phyloP scores from a whole-genome alignment of 495 filamentous ascomycete genomes.

The Aeminium ludgeri region DNA sequence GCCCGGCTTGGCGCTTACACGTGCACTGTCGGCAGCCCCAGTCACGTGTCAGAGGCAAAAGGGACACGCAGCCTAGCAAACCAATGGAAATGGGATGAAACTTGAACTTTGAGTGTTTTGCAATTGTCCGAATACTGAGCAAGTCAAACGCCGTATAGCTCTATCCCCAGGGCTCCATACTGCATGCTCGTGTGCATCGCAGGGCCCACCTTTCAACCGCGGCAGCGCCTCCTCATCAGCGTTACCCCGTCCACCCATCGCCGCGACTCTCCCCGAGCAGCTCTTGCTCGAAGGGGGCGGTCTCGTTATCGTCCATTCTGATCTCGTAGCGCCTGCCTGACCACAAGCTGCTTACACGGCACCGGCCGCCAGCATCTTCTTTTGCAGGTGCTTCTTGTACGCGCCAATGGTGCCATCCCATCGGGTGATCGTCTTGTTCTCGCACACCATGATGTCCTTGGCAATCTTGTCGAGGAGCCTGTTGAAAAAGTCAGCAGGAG shows the following conservation, averaged over 20 bases:
- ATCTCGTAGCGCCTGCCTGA: background rate
- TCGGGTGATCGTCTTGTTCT: constrained; percentile 74
- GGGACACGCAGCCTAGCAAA: no score
- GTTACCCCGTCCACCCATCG: no score
- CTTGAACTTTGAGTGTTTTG: no score
- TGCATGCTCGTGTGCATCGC: no score
- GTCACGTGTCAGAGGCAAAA: no score
- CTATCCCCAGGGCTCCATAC: no score
- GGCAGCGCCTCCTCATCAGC: background rate
- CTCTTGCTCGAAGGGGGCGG: background rate
- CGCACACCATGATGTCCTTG: constrained; percentile 98
- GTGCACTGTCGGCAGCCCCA: no score
- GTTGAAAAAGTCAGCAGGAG: constrained; percentile 14
- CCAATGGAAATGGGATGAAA: no score
- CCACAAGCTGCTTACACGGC: constrained; percentile 33
- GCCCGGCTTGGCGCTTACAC: no score
- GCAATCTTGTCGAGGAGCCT: constrained; percentile 98
- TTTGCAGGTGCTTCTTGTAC: constrained; percentile 96
- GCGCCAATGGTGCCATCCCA: constrained; percentile 83
- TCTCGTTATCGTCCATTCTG: no score
- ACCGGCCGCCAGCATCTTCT: constrained; percentile 74
- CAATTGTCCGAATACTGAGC: no score
- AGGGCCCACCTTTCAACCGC: background rate
- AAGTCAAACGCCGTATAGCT: no score
- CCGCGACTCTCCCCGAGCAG: background rate